A percentile compares a stretch with the other conserved stretches of the same genome.
phyloP scores from a whole-genome alignment of 441 rosid species.

The Pelargonium australe region DNA sequence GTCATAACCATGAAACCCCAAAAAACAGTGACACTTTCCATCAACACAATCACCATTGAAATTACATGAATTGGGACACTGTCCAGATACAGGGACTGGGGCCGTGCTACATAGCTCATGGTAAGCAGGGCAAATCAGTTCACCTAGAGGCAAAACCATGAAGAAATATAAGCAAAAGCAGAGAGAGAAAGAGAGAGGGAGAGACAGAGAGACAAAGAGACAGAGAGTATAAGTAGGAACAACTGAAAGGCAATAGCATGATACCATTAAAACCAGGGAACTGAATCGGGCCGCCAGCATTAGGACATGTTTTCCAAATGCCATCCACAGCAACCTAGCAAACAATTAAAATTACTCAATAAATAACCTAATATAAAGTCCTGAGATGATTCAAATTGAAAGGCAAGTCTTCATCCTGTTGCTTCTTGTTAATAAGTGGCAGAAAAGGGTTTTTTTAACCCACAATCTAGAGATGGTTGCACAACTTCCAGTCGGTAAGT shows the following conservation, averaged over 20 bases:
- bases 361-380: neutral
- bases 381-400: neutral
- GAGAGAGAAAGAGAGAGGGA: conserved; percentile 11
- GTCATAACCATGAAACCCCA: conserved; percentile 87
- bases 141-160: conserved; percentile 47
- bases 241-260: neutral
- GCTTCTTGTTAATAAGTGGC: conserved; percentile 2
- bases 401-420: conserved; percentile 4
- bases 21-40: conserved; percentile 79
- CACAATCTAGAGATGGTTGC: neutral
- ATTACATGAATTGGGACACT: conserved; percentile 70
- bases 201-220: neutral
- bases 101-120: conserved; percentile 70
- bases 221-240: too few relatives aligned
- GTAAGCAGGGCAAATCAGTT: conserved; percentile 79
- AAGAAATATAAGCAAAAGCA: conserved; percentile 15
- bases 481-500: neutral
- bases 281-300: conserved; percentile 79
- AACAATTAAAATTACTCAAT: conserved; percentile 12
- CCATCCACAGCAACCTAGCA: conserved; percentile 95
- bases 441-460: neutral
- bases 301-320: conserved; percentile 81
- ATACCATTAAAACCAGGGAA: conserved; percentile 92
- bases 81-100: conserved; percentile 53
- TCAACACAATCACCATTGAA: conserved; percentile 88